A percentile compares a stretch with the other conserved stretches of the same genome.
These are phyloP conservation scores for Didymella sp. DNA, from an alignment of 2,329 filamentous ascomycete species.

Conservation along the genomic window DNA sequence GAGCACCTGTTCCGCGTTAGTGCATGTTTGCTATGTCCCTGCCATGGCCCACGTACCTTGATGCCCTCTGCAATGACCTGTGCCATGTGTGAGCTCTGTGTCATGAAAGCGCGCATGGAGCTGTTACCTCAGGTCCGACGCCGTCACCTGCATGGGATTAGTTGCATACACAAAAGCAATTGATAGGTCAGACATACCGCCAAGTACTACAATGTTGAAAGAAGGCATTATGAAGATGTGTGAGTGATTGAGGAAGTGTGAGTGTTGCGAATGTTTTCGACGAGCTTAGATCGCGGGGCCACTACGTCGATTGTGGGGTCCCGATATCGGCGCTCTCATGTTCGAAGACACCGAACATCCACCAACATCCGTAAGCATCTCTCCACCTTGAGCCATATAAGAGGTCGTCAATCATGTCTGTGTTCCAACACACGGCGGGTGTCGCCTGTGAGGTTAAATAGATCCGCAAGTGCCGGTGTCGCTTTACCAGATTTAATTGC, in stretches of 20 bases:
- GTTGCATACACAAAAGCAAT: neutral
- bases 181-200: constrained; percentile 37
- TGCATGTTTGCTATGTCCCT: neutral
- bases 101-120: constrained; percentile 2
- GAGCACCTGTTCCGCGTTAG: constrained; percentile 66
- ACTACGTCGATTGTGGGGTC: constrained; percentile 6
- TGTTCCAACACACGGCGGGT: neutral
- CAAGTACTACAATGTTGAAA: constrained; percentile 53
- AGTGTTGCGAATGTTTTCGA: constrained; percentile 1
- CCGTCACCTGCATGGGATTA: constrained; percentile 48
- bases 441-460: neutral
- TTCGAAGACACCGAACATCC: neutral
- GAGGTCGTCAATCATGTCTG: neutral
- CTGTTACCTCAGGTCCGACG: constrained; percentile 51
- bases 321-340: constrained; percentile 8
- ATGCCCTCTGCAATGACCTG: constrained; percentile 84
- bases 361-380: neutral
- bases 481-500: neutral
- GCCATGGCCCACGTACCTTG: constrained; percentile 65
- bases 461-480: neutral
- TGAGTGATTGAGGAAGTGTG: constrained; percentile 7
- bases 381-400: neutral
- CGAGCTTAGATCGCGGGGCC: constrained; percentile 5
- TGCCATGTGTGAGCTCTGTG: constrained; percentile 28
- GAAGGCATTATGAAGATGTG: constrained; percentile 42